Conservation (phyloP, 2,329 filamentous ascomycete species). For the Remersonia thermophila region DNA sequence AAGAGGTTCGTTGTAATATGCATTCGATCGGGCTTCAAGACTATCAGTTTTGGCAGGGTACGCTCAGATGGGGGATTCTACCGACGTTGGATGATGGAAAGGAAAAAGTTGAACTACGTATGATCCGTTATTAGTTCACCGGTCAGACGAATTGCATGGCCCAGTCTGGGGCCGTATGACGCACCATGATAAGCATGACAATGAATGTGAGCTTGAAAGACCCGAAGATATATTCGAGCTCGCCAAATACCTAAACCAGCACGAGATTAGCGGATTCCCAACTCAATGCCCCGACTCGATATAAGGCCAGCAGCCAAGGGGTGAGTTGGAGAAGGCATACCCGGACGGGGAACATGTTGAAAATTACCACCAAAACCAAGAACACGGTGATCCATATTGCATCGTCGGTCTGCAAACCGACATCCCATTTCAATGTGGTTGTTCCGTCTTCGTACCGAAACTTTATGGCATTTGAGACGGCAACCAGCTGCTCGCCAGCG, state of each 20-base stretch:
- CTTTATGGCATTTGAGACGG: slow-evolving; percentile 23
- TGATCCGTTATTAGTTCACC: too few relatives aligned
- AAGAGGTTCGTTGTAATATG: slow-evolving; percentile 25
- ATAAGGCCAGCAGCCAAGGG: too few relatives aligned
- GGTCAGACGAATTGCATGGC: too few relatives aligned
- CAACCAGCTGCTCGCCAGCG: slow-evolving; percentile 26
- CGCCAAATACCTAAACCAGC: slow-evolving; percentile 20
- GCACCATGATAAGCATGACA: slow-evolving; percentile 21
- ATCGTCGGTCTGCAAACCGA: slow-evolving; percentile 23
- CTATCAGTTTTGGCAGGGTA: neutral
- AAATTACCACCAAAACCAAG: slow-evolving; percentile 22
- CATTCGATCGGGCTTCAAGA: slow-evolving; percentile 21
- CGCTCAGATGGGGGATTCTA: neutral
- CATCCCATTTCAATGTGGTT: slow-evolving; percentile 22
- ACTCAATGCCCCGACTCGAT: too few relatives aligned
- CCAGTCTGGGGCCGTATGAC: neutral
- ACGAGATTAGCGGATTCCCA: too few relatives aligned
- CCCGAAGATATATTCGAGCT: slow-evolving; percentile 28
- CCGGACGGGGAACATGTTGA: slow-evolving; percentile 27
- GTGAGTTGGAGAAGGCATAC: slow-evolving; percentile 19
- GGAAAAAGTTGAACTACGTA: slow-evolving; percentile 26
- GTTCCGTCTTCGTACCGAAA: slow-evolving; percentile 26
- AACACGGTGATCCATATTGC: slow-evolving; percentile 28
- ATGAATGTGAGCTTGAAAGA: slow-evolving; percentile 27
- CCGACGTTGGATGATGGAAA: slow-evolving; percentile 26